phyloP scores from a whole-genome alignment of 805 yeast species.

The Candida tibetensis region DNA sequence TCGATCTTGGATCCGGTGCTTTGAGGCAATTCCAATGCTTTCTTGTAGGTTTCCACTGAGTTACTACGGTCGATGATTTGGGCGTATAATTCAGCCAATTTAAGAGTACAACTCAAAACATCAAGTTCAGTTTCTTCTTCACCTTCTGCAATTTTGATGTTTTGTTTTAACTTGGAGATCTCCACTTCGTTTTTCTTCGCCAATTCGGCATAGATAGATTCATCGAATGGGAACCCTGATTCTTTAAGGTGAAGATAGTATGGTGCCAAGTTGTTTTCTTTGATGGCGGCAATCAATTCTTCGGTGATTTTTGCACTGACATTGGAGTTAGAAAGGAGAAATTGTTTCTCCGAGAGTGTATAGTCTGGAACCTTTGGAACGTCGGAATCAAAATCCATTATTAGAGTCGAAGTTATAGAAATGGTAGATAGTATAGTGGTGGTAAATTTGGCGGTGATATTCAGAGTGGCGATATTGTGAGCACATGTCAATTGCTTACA shows the following conservation, averaged over 20 bases:
- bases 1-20: slow-evolving; percentile 91
- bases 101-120: slow-evolving; percentile 68
- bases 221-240: slow-evolving; percentile 55
- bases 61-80: slow-evolving; percentile 75
- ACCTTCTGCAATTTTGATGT: slow-evolving; percentile 51
- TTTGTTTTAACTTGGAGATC: slow-evolving; percentile 51
- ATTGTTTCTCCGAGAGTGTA: slow-evolving; percentile 76
- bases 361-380: slow-evolving; percentile 74
- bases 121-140: slow-evolving; percentile 88
- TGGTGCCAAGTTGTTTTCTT: slow-evolving; percentile 69
- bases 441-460: too few species aligned
- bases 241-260: slow-evolving; percentile 64
- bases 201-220: slow-evolving; percentile 51
- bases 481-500: too few species aligned
- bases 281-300: slow-evolving; percentile 53
- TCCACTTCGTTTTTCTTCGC: slow-evolving; percentile 52
- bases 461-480: too few species aligned
- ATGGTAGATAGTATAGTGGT: slow-evolving; percentile 1
- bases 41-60: slow-evolving; percentile 63
- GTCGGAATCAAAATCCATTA: slow-evolving; percentile 41
- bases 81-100: slow-evolving; percentile 86
- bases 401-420: too few species aligned
- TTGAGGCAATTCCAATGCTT: slow-evolving; percentile 75
- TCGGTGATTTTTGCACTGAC: slow-evolving; percentile 42
- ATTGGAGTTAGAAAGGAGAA: slow-evolving; percentile 45